Evolutionary conservation across 805 yeast genomes (phyloP).

Genomic region (Wickerhamomyces silvicola): DNA sequence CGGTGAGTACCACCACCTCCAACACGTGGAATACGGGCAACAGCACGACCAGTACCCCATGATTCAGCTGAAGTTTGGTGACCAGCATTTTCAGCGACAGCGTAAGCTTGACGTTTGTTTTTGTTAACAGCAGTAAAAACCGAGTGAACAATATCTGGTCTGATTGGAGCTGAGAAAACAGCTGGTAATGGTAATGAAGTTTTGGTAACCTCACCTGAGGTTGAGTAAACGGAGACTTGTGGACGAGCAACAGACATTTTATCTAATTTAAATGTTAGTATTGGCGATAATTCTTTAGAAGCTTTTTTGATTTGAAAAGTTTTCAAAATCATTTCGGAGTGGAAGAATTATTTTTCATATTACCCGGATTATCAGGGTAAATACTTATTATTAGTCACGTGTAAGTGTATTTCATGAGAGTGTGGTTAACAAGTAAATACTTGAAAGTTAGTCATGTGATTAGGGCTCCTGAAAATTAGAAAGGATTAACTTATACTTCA

Average conservation of each 20-base stretch:
- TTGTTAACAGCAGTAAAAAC: conserved; percentile 98
- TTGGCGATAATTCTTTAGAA: conserved; percentile 4
- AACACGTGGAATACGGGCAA: conserved; percentile 99
- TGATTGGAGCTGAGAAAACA: conserved; percentile 98
- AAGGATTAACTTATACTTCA: too few species aligned
- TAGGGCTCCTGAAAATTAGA: too few species aligned
- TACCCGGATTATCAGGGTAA: too few species aligned
- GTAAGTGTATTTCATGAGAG: too few species aligned
- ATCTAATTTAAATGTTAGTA: conserved; percentile 11
- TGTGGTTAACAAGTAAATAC: too few species aligned
- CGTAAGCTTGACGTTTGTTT: conserved; percentile 99
- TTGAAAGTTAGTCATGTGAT: too few species aligned
- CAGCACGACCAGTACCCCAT: conserved; percentile 99
- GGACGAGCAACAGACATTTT: conserved; percentile 72
- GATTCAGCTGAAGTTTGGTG: conserved; percentile 99
- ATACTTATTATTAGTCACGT: too few species aligned
- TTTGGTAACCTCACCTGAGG: conserved; percentile 81
- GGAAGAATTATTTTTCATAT: too few species aligned
- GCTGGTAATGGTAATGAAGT: conserved; percentile 92
- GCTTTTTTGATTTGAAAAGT: conserved; percentile 4
- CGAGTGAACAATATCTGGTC: conserved; percentile 98
- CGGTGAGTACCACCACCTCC: conserved; percentile 99
- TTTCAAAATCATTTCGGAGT: conserved; percentile 2
- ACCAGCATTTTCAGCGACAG: conserved; percentile 99
- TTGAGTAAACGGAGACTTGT: conserved; percentile 91